A percentile compares a stretch with the other conserved stretches of the same genome.
Evolutionary conservation across 2,329 filamentous ascomycete genomes (phyloP).

Genomic region (Colletotrichum euphorbiae): DNA sequence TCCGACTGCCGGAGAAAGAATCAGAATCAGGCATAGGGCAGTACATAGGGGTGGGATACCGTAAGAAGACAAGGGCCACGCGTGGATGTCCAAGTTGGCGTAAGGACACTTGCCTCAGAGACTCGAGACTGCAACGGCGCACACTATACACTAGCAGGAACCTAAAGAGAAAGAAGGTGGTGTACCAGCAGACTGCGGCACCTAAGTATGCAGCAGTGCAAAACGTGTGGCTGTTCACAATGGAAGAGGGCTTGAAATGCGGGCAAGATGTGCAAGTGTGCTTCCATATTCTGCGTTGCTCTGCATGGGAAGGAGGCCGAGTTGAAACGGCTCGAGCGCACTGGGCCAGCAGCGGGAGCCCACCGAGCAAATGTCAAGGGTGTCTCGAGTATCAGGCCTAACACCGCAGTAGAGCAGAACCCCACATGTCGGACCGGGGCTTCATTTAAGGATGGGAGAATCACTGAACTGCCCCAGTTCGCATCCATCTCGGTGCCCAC

Average conservation of each 20-base stretch:
- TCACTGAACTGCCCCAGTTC: not conserved
- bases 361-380: not conserved
- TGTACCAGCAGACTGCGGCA: not conserved
- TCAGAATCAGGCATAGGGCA: slow-evolving; percentile 37
- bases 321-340: slow-evolving; percentile 39
- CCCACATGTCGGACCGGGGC: slow-evolving; percentile 1
- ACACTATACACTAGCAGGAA: slow-evolving; percentile 11
- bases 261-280: slow-evolving; percentile 28
- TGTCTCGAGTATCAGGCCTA: not conserved
- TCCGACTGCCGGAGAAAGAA: slow-evolving; percentile 36
- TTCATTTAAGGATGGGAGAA: slow-evolving; percentile 7
- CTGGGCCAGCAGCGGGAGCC: slow-evolving; percentile 14
- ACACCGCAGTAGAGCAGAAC: not conserved
- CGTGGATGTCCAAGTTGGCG: slow-evolving; percentile 5
- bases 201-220: not conserved
- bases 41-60: slow-evolving; percentile 14
- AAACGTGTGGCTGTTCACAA: not conserved
- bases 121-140: slow-evolving; percentile 11
- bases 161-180: slow-evolving; percentile 5
- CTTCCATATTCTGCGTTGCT: slow-evolving; percentile 27
- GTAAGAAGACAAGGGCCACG: slow-evolving; percentile 28
- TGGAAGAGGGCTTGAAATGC: not conserved
- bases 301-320: slow-evolving; percentile 26
- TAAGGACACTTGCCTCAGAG: not conserved
- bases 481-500: not conserved